Percentiles rank a stretch among this genome's conserved stretches.
Conservation (phyloP, 768 basidiomycete species). For the Leccinellum albellum region DNA sequence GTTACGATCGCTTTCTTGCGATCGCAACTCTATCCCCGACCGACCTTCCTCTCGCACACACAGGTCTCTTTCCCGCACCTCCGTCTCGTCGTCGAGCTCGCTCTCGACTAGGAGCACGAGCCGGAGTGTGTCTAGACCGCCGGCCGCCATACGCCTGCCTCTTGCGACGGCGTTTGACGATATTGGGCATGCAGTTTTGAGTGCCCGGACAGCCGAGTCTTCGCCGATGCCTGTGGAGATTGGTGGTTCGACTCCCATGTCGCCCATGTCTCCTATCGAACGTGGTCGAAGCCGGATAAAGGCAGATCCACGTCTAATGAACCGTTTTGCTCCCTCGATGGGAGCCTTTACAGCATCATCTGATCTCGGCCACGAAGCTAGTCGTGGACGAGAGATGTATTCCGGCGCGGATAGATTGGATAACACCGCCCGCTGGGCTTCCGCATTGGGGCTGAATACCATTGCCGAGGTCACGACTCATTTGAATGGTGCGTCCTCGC, state of each 20-base stretch:
- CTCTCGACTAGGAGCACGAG: constrained; percentile 37
- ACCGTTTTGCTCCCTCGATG: constrained; percentile 22
- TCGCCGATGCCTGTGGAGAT: constrained; percentile 28
- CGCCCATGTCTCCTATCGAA: constrained; percentile 22
- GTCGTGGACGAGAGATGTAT: constrained; percentile 18
- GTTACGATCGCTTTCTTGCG: constrained; percentile 31
- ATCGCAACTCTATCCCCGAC: constrained; percentile 7
- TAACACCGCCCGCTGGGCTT: constrained; percentile 30
- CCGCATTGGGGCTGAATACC: constrained; percentile 15
- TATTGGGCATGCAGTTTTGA: constrained; percentile 20
- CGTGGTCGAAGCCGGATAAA: constrained; percentile 29
- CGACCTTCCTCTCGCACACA: constrained; percentile 30
- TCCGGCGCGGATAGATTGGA: constrained; percentile 22
- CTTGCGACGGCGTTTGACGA: constrained; percentile 27
- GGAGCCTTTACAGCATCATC: constrained; percentile 24
- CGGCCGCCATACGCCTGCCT: constrained; percentile 19
- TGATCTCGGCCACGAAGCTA: constrained; percentile 19
- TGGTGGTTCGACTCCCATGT: constrained; percentile 19
- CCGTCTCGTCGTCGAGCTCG: constrained; percentile 38
- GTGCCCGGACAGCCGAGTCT: constrained; percentile 11
- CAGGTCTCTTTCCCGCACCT: constrained; percentile 51
- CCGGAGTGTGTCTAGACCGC: constrained; percentile 41
- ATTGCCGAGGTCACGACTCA: constrained; percentile 22
- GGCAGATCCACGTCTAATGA: constrained; percentile 2
- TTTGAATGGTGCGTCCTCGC: constrained; percentile 11